A percentile compares a stretch with the other conserved stretches of the same genome.
Evolutionary conservation across 192 early-diverging fungal species (phyloP).

Genomic region (Backusella mclennaniae): DNA sequence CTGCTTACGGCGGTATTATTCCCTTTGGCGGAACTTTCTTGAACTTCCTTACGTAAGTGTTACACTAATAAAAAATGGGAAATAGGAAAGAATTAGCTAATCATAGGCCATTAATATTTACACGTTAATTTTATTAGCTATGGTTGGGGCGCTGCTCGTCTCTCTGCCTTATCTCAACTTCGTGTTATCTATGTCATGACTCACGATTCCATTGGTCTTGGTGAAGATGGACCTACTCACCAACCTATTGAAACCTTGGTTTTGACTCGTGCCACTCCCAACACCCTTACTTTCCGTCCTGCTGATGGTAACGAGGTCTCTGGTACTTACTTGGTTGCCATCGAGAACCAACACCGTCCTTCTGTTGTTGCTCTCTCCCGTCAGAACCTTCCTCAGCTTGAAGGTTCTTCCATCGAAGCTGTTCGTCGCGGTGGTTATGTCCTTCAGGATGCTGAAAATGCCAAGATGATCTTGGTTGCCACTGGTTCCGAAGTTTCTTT

Average conservation of each 20-base stretch:
- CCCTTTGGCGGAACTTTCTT: constrained; percentile 91
- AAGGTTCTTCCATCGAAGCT: constrained; percentile 78
- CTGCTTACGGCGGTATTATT: constrained; percentile 82
- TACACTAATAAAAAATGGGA: constrained; percentile 1
- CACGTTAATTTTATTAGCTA: constrained; percentile 41
- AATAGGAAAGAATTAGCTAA: constrained; percentile 2
- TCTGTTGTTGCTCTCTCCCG: constrained; percentile 86
- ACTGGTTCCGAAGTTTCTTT: constrained; percentile 93
- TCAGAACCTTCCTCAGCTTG: constrained; percentile 92
- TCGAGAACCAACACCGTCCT: constrained; percentile 68
- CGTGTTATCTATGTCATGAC: constrained; percentile 98
- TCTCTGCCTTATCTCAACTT: constrained; percentile 84
- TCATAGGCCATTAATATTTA: background rate
- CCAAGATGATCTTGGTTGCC: constrained; percentile 72
- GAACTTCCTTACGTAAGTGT: constrained; percentile 83
- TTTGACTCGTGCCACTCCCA: constrained; percentile 85
- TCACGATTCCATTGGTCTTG: constrained; percentile 98
- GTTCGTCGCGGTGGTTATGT: constrained; percentile 85
- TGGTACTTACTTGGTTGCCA: constrained; percentile 83
- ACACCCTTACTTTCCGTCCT: constrained; percentile 83
- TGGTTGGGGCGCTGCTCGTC: constrained; percentile 82
- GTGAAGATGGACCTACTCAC: constrained; percentile 99
- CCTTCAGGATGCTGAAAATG: constrained; percentile 62
- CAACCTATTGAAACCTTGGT: constrained; percentile 97
- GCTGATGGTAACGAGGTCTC: constrained; percentile 95